Evolutionary conservation across 192 early-diverging fungal genomes (phyloP).

Genomic region (Coemansia sp.): DNA sequence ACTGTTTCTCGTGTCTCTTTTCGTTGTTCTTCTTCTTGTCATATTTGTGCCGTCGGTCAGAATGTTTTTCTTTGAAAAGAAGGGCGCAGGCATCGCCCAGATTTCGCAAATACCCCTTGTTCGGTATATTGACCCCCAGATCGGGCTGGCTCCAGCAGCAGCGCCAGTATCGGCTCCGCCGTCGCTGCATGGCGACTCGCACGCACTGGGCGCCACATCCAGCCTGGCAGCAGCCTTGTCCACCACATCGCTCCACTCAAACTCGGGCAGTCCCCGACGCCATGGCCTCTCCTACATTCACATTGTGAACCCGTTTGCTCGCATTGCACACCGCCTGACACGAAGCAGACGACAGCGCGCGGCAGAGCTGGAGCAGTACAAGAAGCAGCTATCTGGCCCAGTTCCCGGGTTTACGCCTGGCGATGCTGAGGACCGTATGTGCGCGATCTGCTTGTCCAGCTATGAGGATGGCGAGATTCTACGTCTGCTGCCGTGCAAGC

Average conservation of each 20-base stretch:
- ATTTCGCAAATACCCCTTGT: constrained; percentile 69
- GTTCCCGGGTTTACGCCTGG: constrained; percentile 52
- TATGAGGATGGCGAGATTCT: constrained; percentile 79
- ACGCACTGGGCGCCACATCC: neutral
- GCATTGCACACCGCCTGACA: constrained; percentile 40
- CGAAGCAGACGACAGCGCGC: constrained; percentile 45
- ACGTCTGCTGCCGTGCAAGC: constrained; percentile 68
- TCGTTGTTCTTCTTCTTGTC: constrained; percentile 60
- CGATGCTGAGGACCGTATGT: constrained; percentile 65
- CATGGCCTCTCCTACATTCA: constrained; percentile 33
- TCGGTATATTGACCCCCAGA: constrained; percentile 50
- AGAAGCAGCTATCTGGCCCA: constrained; percentile 38
- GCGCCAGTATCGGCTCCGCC: constrained; percentile 30
- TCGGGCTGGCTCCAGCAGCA: neutral
- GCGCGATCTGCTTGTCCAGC: constrained; percentile 74
- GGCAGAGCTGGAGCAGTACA: constrained; percentile 40
- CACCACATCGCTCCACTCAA: constrained; percentile 34
- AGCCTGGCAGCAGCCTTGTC: constrained; percentile 20
- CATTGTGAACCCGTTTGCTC: constrained; percentile 43
- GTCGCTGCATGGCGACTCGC: constrained; percentile 22
- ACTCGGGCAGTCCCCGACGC: constrained; percentile 7
- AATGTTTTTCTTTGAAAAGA: constrained; percentile 60
- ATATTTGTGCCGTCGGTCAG: constrained; percentile 59
- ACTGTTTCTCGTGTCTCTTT: constrained; percentile 59
- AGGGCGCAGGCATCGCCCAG: constrained; percentile 66